Evolutionary conservation across 1,284 basidiomycete genomes (phyloP).

Genomic region (Sanghuangporus weigelae): DNA sequence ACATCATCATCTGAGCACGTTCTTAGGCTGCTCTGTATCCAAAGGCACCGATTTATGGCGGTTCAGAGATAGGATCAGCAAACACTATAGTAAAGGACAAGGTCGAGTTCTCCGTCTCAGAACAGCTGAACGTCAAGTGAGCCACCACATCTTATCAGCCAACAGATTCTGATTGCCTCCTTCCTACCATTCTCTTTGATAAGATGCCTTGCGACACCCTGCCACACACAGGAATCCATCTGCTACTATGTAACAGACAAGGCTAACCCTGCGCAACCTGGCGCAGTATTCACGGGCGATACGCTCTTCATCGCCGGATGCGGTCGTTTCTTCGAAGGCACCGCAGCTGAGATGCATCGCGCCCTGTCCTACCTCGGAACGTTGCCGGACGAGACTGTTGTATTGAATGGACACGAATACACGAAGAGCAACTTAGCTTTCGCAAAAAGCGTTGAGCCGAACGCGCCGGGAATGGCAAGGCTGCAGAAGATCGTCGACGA

Average conservation of each 20-base stretch:
- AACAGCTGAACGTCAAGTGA: conserved; percentile 68
- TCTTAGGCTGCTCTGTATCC: conserved; percentile 48
- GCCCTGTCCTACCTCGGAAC: conserved; percentile 72
- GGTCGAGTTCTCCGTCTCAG: conserved; percentile 68
- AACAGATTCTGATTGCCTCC: not conserved
- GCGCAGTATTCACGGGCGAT: conserved; percentile 92
- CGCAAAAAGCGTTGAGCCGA: conserved; percentile 60
- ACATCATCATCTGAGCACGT: not conserved
- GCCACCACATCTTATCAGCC: not conserved
- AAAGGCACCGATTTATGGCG: conserved; percentile 76
- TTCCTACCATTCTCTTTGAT: not conserved
- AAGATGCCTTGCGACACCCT: conserved; percentile 72
- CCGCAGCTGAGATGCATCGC: conserved; percentile 78
- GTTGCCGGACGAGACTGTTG: conserved; percentile 77
- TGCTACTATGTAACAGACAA: conserved; percentile 76
- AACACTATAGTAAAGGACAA: conserved; percentile 77
- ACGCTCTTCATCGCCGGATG: conserved; percentile 93
- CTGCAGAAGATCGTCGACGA: conserved; percentile 49
- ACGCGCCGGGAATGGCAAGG: conserved; percentile 48
- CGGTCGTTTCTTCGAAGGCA: conserved; percentile 97
- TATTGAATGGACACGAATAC: conserved; percentile 94
- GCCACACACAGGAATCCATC: conserved; percentile 96
- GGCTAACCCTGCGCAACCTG: conserved; percentile 44
- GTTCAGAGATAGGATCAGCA: conserved; percentile 66
- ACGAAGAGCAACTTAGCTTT: conserved; percentile 67